These are phyloP conservation scores for Trichoderma gracile DNA, from an alignment of 2,329 filamentous ascomycete genomes.

Conservation along the genomic window DNA sequence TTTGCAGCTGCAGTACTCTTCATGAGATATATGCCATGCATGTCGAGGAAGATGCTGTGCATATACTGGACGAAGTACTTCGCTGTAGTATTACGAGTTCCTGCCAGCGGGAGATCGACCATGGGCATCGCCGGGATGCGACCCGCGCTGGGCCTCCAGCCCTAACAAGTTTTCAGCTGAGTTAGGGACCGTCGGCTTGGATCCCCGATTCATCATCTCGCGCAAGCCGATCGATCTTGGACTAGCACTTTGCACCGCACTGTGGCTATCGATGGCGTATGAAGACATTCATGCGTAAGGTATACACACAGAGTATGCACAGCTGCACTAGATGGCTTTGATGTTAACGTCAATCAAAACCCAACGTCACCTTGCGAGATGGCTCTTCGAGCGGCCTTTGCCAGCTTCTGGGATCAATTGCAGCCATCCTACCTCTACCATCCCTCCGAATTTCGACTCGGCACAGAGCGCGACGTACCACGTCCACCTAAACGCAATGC, in stretches of 20 bases:
- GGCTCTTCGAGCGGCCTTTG: not conserved
- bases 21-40: not conserved
- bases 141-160: not conserved
- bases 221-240: not conserved
- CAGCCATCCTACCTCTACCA: not conserved
- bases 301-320: not conserved
- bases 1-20: not conserved
- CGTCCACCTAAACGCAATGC: not conserved
- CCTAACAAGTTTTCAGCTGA: constrained; percentile 3
- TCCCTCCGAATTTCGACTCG: not conserved
- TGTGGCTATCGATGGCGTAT: not conserved
- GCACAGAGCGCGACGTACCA: no score
- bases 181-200: not conserved
- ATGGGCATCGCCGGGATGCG: not conserved
- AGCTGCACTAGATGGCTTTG: not conserved
- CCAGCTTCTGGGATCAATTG: not conserved
- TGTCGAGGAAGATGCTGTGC: not conserved
- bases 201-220: not conserved
- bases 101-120: constrained; percentile 7
- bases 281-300: no score
- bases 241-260: not conserved
- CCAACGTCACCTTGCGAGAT: not conserved
- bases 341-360: not conserved
- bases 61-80: not conserved
- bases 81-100: no score